Conservation (phyloP, 805 yeast species). For the Komagataella populi region DNA sequence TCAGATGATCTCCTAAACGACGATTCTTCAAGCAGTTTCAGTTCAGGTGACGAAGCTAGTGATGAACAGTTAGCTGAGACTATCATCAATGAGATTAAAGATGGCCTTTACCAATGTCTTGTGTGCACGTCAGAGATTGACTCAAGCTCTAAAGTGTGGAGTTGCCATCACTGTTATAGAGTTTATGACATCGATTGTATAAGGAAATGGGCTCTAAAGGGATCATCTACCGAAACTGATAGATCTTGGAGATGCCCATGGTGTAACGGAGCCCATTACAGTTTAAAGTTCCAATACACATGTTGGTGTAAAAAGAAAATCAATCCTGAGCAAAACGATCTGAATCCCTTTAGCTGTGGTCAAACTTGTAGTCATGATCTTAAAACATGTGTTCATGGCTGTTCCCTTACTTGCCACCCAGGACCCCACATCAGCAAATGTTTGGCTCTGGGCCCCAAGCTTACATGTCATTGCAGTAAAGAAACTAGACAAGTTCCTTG, state of each 20-base stretch:
- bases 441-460: slow-evolving; percentile 61
- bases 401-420: slow-evolving; percentile 72
- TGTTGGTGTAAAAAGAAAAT: slow-evolving; percentile 86
- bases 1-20: background rate
- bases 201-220: slow-evolving; percentile 72
- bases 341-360: slow-evolving; percentile 81
- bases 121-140: slow-evolving; percentile 82
- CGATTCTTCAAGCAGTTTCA: background rate
- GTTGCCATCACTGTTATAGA: slow-evolving; percentile 64
- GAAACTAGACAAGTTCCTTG: slow-evolving; percentile 57
- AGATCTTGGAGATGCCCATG: slow-evolving; percentile 80
- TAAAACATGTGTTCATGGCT: slow-evolving; percentile 54
- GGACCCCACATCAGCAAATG: slow-evolving; percentile 74
- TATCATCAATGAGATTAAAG: slow-evolving; percentile 44
- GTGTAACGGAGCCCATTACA: slow-evolving; percentile 37
- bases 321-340: slow-evolving; percentile 45
- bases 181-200: slow-evolving; percentile 83
- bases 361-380: slow-evolving; percentile 56
- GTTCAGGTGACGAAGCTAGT: background rate
- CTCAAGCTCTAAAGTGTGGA: slow-evolving; percentile 55
- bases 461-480: slow-evolving; percentile 67
- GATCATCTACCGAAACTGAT: slow-evolving; percentile 45
- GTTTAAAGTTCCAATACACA: slow-evolving; percentile 41
- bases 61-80: slow-evolving; percentile 17
- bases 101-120: slow-evolving; percentile 69